phyloP scores from a whole-genome alignment of 176 grass and related monocot genomes.

The Raddia distichophylla region DNA sequence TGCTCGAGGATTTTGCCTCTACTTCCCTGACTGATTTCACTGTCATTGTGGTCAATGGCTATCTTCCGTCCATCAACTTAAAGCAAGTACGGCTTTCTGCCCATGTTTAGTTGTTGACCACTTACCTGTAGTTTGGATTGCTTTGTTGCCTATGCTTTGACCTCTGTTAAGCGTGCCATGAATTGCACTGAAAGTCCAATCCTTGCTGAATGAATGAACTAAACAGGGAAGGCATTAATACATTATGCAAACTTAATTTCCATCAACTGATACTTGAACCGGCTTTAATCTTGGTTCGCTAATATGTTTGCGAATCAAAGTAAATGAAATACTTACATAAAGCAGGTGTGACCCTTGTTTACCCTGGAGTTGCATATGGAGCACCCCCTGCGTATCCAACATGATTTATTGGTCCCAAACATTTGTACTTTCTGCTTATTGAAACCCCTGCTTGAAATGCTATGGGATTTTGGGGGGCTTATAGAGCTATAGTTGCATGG shows the following conservation, averaged over 20 bases:
- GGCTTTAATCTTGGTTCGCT: not conserved
- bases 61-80: constrained; percentile 79
- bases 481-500: not conserved
- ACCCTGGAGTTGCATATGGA: not conserved
- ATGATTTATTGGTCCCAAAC: not conserved
- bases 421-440: not conserved
- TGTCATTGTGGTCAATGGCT: constrained; percentile 88
- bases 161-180: not conserved
- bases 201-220: not conserved
- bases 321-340: not conserved
- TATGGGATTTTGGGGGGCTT: not conserved
- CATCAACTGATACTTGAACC: not conserved
- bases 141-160: not conserved
- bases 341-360: not conserved
- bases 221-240: not conserved
- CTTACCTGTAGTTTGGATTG: constrained; percentile 4
- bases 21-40: constrained; percentile 65
- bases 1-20: constrained; percentile 84
- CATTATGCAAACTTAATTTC: constrained; percentile 12
- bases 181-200: not conserved
- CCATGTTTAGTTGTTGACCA: not conserved
- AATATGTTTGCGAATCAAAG: constrained; percentile 3
- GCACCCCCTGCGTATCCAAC: not conserved
- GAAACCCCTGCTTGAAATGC: not conserved
- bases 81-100: constrained; percentile 65